Evolutionary conservation across 2,329 filamentous ascomycete genomes (phyloP).

Genomic region (Pestalotiopsis sp.): DNA sequence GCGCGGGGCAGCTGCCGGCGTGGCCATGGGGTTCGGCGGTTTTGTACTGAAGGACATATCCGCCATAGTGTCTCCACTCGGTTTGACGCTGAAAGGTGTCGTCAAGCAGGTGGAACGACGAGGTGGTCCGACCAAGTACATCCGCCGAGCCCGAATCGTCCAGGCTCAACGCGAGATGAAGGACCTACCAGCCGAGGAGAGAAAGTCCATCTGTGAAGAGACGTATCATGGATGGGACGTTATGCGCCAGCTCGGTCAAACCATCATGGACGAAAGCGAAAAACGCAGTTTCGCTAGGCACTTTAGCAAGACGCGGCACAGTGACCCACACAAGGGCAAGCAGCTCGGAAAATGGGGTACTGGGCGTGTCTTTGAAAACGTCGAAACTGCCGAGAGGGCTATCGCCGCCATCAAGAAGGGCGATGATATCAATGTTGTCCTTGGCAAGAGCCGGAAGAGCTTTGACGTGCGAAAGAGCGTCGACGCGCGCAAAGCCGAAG

Average conservation of each 20-base stretch:
- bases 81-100: constrained; percentile 64
- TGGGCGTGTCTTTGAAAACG: constrained; percentile 49
- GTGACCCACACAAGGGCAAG: constrained; percentile 33
- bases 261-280: constrained; percentile 35
- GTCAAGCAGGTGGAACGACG: constrained; percentile 58
- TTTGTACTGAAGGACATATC: constrained; percentile 66
- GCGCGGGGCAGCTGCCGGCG: constrained; percentile 50
- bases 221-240: constrained; percentile 42
- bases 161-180: constrained; percentile 53
- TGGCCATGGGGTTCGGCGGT: constrained; percentile 64
- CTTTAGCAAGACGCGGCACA: constrained; percentile 19
- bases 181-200: constrained; percentile 32
- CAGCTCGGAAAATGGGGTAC: constrained; percentile 38
- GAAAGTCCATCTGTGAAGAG: constrained; percentile 27
- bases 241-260: constrained; percentile 38
- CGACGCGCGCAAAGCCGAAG: constrained; percentile 8
- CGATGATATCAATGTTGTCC: constrained; percentile 35
- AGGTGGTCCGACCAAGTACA: constrained; percentile 50
- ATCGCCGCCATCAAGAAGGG: constrained; percentile 47
- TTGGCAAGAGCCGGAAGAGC: constrained; percentile 18
- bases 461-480: constrained; percentile 10
- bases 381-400: constrained; percentile 44
- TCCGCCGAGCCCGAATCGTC: constrained; percentile 58
- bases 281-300: constrained; percentile 16
- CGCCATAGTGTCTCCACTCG: constrained; percentile 59